These are phyloP conservation scores for Pythium guiyangense DNA, from an alignment of 352 stramenopile genomes.

Conservation along the genomic window DNA sequence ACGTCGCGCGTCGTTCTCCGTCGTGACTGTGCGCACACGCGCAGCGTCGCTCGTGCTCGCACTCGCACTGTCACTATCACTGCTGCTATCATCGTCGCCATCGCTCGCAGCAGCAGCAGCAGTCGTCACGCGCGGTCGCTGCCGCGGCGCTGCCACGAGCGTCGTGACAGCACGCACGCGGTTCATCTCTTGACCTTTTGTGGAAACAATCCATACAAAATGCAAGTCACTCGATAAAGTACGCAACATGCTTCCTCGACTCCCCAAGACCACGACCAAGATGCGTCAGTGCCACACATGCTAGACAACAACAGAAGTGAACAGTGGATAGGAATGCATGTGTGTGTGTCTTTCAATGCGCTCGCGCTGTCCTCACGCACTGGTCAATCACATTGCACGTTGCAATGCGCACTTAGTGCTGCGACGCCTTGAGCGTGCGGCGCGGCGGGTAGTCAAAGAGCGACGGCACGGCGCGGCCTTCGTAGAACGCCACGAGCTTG, in stretches of 20 bases:
- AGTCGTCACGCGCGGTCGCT: neutral
- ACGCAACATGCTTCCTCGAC: too few relatives aligned
- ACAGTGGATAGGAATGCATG: too few relatives aligned
- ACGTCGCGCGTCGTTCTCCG: conserved; percentile 6
- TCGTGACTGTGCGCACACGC: neutral
- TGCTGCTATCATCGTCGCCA: neutral
- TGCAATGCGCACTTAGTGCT: conserved; percentile 37
- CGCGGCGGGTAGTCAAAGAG: conserved; percentile 70
- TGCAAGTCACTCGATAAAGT: neutral
- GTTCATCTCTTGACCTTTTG: neutral
- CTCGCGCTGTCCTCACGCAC: neutral
- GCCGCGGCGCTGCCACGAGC: neutral
- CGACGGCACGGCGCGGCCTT: conserved; percentile 49
- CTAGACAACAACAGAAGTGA: too few relatives aligned
- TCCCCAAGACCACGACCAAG: too few relatives aligned
- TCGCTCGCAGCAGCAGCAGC: neutral
- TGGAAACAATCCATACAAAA: neutral
- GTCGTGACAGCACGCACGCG: neutral
- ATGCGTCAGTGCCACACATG: too few relatives aligned
- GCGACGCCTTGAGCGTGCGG: conserved; percentile 51
- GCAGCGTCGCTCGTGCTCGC: conserved; percentile 9
- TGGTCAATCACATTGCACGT: neutral
- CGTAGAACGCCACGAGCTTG: conserved; percentile 93
- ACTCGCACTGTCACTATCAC: conserved; percentile 3
- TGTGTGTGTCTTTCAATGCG: neutral